These are phyloP conservation scores for Metschnikowia noctiluminum DNA, from an alignment of 805 yeast genomes.

Conservation along the genomic window DNA sequence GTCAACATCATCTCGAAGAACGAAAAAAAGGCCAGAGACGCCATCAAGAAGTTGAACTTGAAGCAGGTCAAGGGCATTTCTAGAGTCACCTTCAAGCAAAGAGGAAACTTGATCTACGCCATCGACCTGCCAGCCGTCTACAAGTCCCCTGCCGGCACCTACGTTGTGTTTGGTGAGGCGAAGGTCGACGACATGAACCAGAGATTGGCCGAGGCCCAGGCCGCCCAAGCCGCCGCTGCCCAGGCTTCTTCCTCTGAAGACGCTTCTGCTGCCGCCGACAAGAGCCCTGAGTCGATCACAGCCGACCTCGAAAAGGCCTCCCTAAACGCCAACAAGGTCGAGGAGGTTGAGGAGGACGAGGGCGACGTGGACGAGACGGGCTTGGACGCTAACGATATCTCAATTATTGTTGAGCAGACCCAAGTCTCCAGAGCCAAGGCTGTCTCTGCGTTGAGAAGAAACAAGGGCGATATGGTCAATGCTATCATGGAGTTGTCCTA, in stretches of 20 bases:
- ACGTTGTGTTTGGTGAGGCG: slow-evolving; percentile 97
- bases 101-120: slow-evolving; percentile 85
- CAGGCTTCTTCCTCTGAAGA: slow-evolving; percentile 41
- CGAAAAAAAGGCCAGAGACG: slow-evolving; percentile 94
- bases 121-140: slow-evolving; percentile 92
- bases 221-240: slow-evolving; percentile 58
- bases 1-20: slow-evolving; percentile 80
- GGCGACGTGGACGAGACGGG: slow-evolving; percentile 85
- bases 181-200: slow-evolving; percentile 91
- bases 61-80: slow-evolving; percentile 88
- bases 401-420: slow-evolving; percentile 87
- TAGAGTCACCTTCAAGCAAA: slow-evolving; percentile 93
- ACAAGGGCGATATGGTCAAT: slow-evolving; percentile 92
- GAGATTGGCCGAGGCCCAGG: slow-evolving; percentile 80
- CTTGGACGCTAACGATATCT: slow-evolving; percentile 75
- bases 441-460: slow-evolving; percentile 80
- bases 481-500: slow-evolving; percentile 82
- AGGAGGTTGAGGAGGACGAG: slow-evolving; percentile 51
- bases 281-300: slow-evolving; percentile 74
- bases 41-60: slow-evolving; percentile 82
- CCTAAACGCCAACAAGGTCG: slow-evolving; percentile 36
- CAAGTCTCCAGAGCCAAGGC: slow-evolving; percentile 87
- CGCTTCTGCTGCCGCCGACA: slow-evolving; percentile 36
- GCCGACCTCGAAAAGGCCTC: slow-evolving; percentile 77
- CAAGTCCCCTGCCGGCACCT: slow-evolving; percentile 91